phyloP scores from a whole-genome alignment of 2,329 filamentous ascomycete genomes.

The Aspergillus sp. region DNA sequence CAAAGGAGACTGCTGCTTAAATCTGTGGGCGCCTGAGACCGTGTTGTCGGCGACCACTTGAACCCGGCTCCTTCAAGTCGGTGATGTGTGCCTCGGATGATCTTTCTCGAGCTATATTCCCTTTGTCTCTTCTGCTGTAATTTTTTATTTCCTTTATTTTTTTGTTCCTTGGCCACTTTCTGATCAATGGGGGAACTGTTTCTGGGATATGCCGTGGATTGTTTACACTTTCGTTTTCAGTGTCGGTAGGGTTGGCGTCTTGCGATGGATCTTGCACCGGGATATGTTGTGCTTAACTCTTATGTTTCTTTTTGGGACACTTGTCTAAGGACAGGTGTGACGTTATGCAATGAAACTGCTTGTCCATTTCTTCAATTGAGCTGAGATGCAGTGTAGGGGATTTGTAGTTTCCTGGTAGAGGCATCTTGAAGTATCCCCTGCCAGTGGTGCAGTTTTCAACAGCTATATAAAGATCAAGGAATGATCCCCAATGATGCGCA shows the following conservation, averaged over 20 bases:
- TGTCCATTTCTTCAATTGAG: constrained; percentile 12
- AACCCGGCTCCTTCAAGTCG: constrained; percentile 18
- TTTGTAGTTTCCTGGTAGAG: neutral
- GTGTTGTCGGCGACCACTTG: constrained; percentile 24
- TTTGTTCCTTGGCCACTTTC: constrained; percentile 20
- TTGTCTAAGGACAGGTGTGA: constrained; percentile 15
- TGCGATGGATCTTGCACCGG: constrained; percentile 38
- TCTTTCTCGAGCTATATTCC: constrained; percentile 28
- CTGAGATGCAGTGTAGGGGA: neutral
- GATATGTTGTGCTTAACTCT: constrained; percentile 29
- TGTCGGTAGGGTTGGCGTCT: constrained; percentile 39
- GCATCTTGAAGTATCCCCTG: neutral
- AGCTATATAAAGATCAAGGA: neutral
- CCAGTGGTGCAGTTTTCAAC: neutral
- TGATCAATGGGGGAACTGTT: constrained; percentile 20
- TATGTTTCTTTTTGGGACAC: constrained; percentile 13
- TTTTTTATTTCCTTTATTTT: constrained; percentile 28
- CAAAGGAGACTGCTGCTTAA: constrained; percentile 11
- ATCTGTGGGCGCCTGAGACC: constrained; percentile 1
- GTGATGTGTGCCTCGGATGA: constrained; percentile 19
- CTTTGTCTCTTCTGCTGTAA: constrained; percentile 32
- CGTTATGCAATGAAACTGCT: constrained; percentile 26
- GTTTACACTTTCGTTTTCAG: constrained; percentile 24
- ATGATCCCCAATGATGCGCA: neutral
- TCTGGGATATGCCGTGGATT: constrained; percentile 27